Percentiles rank a stretch among this genome's conserved stretches.
phyloP scores from a whole-genome alignment of 371 early-diverging fungal species.

The Circinella umbellata region DNA sequence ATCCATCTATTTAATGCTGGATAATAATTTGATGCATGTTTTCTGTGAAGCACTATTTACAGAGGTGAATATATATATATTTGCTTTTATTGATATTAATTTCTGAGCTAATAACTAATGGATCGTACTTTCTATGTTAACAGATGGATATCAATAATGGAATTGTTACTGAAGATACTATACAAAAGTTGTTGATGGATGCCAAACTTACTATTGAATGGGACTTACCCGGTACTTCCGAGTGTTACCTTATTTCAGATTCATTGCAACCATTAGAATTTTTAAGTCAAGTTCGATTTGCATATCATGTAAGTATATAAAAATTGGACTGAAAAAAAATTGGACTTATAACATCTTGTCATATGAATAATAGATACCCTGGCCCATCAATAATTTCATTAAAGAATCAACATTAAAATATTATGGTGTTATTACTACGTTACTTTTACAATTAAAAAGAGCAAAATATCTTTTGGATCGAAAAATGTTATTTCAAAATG shows the following conservation, averaged over 20 bases:
- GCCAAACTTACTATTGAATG: conserved; percentile 20
- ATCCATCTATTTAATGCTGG: conserved; percentile 47
- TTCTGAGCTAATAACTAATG: no score
- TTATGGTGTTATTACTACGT: conserved; percentile 38
- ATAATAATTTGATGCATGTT: conserved; percentile 47
- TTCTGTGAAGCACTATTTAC: conserved; percentile 42
- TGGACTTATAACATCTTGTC: not conserved
- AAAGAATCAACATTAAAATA: conserved; percentile 22
- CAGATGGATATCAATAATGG: conserved; percentile 2
- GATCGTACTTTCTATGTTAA: no score
- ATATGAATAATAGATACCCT: conserved; percentile 37
- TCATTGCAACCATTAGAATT: not conserved
- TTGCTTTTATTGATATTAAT: no score
- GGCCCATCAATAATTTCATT: conserved; percentile 56
- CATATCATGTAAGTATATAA: conserved; percentile 33
- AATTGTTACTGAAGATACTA: not conserved
- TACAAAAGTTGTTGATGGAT: conserved; percentile 39
- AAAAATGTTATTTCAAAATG: conserved; percentile 30
- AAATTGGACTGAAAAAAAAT: not conserved
- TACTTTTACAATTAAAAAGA: conserved; percentile 47
- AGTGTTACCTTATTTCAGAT: not conserved
- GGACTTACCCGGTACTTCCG: not conserved
- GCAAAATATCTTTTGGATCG: conserved; percentile 56
- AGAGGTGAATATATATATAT: conserved; percentile 18
- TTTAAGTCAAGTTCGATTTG: conserved; percentile 36